Evolutionary conservation across 139 green algal species (phyloP), one percentile per base, ranked within the genome.

Genomic region (Choricystis sp.): DNA sequence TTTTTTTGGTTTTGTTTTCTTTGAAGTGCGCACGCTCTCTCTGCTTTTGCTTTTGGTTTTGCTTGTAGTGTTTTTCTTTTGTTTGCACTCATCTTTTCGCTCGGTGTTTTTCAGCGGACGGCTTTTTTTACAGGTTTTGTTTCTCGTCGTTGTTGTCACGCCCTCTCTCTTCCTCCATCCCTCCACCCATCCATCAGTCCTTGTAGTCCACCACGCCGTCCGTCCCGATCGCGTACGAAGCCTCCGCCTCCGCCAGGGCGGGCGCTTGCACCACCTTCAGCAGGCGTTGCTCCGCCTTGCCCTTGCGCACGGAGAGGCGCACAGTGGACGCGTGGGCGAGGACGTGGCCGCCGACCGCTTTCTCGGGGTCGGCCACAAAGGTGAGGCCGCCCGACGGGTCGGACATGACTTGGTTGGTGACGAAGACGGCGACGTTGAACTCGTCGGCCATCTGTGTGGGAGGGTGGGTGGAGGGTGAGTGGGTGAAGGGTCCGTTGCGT

Each of bases 351-450:
- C 74, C 72, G 21, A 73, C 59, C 4, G 83, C 69, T 74, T 91
- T 94, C 66, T 92, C 91, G 55, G 86, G 86, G 72, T 95, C 86
- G 1, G 67, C 64, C 26, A 94, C 85, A 76, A 95, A 95, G 61
- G 88, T 89, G 22, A 81, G 74, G 26, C 81, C 83, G 23, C 74
- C 76, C 27, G 31, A 69, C 4, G 89, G 89, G 63, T 94, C 87
- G 26, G 67, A 79, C 67, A 92, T 83, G 49, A 82, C 72, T 60
- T 95, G 89, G 74, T 96, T 96, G 49, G 89, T 96, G 49, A 90
- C 68, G 23, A 96, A 29, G 9, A 96, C 79, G 0, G 89, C 88
- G 3, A 92, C 71, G 60, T 94, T 94, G 75, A 89, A 95, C 78
- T 95, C 85, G 62, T 94, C 85, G 1, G 82, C 71, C 19, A 96